Evolutionary conservation across 2,329 filamentous ascomycete genomes (phyloP).

Genomic region (Cercospora sesami): DNA sequence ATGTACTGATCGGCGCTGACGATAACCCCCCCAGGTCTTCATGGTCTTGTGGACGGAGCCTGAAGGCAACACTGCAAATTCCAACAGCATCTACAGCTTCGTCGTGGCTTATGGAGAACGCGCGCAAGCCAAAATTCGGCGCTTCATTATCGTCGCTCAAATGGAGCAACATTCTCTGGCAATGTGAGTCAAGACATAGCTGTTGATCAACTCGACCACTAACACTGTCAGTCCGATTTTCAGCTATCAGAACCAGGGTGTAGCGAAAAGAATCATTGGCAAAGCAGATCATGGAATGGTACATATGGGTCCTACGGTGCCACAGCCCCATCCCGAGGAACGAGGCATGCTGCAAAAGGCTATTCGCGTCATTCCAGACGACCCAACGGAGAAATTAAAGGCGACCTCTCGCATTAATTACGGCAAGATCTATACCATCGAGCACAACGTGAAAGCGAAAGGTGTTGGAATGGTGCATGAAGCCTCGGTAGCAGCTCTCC

Average conservation of each 20-base stretch:
- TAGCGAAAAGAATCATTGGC: neutral
- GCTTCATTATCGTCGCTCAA: neutral
- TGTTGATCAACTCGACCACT: too few species aligned
- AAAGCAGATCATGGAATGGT: slow-evolving; percentile 9
- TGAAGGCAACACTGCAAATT: neutral
- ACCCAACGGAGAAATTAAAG: neutral
- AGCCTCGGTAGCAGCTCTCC: neutral
- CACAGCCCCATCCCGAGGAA: neutral
- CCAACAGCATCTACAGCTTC: neutral
- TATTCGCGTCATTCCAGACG: slow-evolving; percentile 13
- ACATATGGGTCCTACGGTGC: neutral
- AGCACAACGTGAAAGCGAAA: slow-evolving; percentile 20
- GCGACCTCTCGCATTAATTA: slow-evolving; percentile 17
- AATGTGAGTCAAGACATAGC: neutral
- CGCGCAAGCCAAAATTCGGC: neutral
- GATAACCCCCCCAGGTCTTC: too few species aligned
- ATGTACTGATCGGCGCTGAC: too few species aligned
- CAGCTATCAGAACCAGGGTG: neutral
- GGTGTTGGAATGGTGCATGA: slow-evolving; percentile 12
- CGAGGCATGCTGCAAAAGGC: slow-evolving; percentile 4
- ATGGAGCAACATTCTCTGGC: neutral
- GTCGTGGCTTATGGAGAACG: neutral
- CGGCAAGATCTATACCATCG: slow-evolving; percentile 19
- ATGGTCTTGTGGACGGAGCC: too few species aligned
- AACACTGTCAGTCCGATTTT: neutral